A percentile compares a stretch with the other conserved stretches of the same genome.
These are phyloP conservation scores for Fusarium sp. DNA, from an alignment of 2,329 filamentous ascomycete genomes.

Conservation along the genomic window DNA sequence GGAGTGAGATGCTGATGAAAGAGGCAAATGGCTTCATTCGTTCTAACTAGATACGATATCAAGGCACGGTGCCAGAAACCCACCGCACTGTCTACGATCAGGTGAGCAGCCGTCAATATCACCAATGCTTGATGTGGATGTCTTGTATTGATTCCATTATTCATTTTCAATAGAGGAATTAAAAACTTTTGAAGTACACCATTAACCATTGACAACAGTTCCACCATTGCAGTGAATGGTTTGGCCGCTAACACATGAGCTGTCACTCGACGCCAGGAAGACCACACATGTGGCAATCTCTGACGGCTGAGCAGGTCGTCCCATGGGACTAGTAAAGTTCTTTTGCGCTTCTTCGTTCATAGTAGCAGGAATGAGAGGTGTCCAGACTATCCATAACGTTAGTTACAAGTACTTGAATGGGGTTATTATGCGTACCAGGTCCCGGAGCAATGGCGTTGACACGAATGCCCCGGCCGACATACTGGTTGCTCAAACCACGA, in stretches of 20 bases:
- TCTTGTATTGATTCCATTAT: neutral
- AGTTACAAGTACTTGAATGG: too few species aligned
- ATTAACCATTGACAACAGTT: slow-evolving; percentile 63
- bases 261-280: slow-evolving; percentile 83
- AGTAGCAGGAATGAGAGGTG: slow-evolving; percentile 80
- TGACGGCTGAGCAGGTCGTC: slow-evolving; percentile 82
- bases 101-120: too few species aligned
- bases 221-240: slow-evolving; percentile 70
- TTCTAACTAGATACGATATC: too few species aligned
- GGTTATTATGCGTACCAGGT: too few species aligned
- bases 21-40: too few species aligned
- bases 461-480: slow-evolving; percentile 79
- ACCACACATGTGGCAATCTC: slow-evolving; percentile 89
- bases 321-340: slow-evolving; percentile 82
- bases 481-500: slow-evolving; percentile 82
- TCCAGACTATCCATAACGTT: slow-evolving; percentile 70
- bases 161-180: neutral
- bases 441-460: slow-evolving; percentile 85
- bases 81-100: neutral
- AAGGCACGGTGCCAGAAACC: neutral
- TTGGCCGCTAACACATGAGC: slow-evolving; percentile 82
- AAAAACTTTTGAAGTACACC: neutral
- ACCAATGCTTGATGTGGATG: neutral
- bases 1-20: neutral
- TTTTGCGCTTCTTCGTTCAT: slow-evolving; percentile 81